Evolutionary conservation across 2,329 filamentous ascomycete genomes (phyloP).

Genomic region (Xylaria sp.): DNA sequence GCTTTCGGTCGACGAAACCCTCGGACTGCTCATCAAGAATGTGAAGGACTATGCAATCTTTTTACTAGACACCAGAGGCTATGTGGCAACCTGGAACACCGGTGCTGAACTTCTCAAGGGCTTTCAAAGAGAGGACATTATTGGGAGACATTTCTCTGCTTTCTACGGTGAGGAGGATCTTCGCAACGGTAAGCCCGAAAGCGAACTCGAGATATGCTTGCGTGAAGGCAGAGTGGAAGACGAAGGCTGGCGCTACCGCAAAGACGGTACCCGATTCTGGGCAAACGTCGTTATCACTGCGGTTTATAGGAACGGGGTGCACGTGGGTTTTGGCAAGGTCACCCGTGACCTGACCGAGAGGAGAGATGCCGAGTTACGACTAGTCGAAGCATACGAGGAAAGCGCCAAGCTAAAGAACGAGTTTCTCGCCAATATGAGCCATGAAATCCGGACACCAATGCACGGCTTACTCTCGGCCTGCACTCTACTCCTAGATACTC

Average conservation of each 20-base stretch:
- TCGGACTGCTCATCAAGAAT: conserved; percentile 11
- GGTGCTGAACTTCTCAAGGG: conserved; percentile 15
- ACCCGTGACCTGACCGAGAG: conserved; percentile 19
- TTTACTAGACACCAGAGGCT: conserved; percentile 16
- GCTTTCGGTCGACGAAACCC: conserved; percentile 16
- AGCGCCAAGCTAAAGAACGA: conserved; percentile 22
- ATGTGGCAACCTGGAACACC: conserved; percentile 17
- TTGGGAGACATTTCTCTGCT: conserved; percentile 13
- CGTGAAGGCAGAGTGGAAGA: conserved; percentile 17
- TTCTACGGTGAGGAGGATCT: conserved; percentile 22
- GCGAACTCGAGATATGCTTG: conserved; percentile 15
- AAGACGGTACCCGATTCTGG: conserved; percentile 21
- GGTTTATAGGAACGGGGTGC: conserved; percentile 14
- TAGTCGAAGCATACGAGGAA: conserved; percentile 18
- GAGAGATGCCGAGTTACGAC: conserved; percentile 7
- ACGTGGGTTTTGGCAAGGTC: conserved; percentile 22
- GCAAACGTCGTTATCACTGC: conserved; percentile 20
- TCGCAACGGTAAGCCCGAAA: conserved; percentile 8
- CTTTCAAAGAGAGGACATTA: not conserved
- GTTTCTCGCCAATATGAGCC: conserved; percentile 22
- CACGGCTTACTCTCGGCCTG: conserved; percentile 21
- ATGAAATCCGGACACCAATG: conserved; percentile 20
- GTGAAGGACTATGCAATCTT: conserved; percentile 23
- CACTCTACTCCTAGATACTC: conserved; percentile 11
- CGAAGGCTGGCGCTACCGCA: conserved; percentile 20